Conservation (phyloP, 331 rosid species). For the Pyracantha coccinea region DNA sequence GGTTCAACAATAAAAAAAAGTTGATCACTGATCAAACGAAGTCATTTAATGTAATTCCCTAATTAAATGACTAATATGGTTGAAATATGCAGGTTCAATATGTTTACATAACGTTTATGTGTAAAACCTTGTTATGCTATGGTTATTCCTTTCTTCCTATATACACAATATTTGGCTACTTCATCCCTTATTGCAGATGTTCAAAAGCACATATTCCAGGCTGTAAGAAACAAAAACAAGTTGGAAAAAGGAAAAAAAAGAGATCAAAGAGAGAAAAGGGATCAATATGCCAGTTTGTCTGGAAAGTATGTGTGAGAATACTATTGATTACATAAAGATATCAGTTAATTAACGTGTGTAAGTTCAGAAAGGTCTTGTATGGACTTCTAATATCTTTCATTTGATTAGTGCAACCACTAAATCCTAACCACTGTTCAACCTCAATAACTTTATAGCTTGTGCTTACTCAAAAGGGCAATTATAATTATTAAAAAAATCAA, state of each 20-base stretch:
- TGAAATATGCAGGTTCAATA: background rate
- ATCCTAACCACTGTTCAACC: slow-evolving; percentile 17
- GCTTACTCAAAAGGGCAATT: slow-evolving; percentile 8
- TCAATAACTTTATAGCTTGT: background rate
- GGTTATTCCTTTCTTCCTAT: slow-evolving; percentile 17
- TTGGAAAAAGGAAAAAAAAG: background rate
- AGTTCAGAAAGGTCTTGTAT: slow-evolving; percentile 22
- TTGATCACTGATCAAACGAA: background rate
- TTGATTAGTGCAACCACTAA: slow-evolving; percentile 17
- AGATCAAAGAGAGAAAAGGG: background rate
- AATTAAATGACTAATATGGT: background rate
- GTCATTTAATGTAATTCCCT: background rate
- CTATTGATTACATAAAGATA: slow-evolving; percentile 1
- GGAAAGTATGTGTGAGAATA: slow-evolving; percentile 24
- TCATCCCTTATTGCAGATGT: background rate
- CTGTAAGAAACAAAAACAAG: background rate
- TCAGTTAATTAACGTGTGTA: background rate
- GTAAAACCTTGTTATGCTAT: background rate
- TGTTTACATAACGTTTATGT: background rate
- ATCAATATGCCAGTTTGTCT: slow-evolving; percentile 15
- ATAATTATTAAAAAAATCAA: background rate
- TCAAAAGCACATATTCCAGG: slow-evolving; percentile 6
- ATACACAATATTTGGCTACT: background rate
- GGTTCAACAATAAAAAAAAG: background rate
- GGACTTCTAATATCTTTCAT: slow-evolving; percentile 9